Evolutionary conservation across 163 green algal genomes (phyloP), one percentile per base, ranked within the genome.

Genomic region (Scenedesmus sp.): DNA sequence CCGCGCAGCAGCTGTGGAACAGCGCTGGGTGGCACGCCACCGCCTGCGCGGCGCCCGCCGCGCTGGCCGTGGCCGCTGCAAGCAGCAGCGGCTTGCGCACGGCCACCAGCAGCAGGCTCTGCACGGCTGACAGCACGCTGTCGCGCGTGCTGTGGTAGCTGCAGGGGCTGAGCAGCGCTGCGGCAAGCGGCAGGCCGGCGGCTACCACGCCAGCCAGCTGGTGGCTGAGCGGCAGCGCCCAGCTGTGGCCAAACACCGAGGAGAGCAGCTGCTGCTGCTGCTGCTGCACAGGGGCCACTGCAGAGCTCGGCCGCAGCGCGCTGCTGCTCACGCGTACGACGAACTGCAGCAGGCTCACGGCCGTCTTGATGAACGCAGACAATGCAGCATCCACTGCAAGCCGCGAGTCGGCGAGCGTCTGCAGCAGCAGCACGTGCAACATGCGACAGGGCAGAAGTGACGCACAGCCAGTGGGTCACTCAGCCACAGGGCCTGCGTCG

Each of bases 1-100:
- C 83, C 5, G 56, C 83, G 10, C 7, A 6, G 40, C 37, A 65
- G 59, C 83, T 81, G 83, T 79, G 37, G 37, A 80, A 59, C 51
- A 80, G 42, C 35, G 12, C 22, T 13, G 24, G 37, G 15, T 40
- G 3, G n/a, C 70, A 80, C 1, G 65, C 26, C 65, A 37, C 37
- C 26, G 26, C 65, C 4, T 35, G 26, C 18, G 26, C 65, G 37
- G 78, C 78, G 26, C 33, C 51, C 3, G 44, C 80, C 37, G 80
- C 78, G 18, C 26, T 18, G 33, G 81, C 53, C 26, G 49, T 24
- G 24, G 81, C 44, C 37, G 82, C 82, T 35, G 53, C 35, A 24
- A 35, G 10, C 82, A 88, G 82, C 51, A 88, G 53, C 82, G 51
- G 82, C 82, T 59, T 43, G 33, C 56, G 83, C 83, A 88, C 16